Base-by-base conservation (phyloP, 2,329 filamentous ascomycete species). In the Curvularia hawaiiensis region DNA sequence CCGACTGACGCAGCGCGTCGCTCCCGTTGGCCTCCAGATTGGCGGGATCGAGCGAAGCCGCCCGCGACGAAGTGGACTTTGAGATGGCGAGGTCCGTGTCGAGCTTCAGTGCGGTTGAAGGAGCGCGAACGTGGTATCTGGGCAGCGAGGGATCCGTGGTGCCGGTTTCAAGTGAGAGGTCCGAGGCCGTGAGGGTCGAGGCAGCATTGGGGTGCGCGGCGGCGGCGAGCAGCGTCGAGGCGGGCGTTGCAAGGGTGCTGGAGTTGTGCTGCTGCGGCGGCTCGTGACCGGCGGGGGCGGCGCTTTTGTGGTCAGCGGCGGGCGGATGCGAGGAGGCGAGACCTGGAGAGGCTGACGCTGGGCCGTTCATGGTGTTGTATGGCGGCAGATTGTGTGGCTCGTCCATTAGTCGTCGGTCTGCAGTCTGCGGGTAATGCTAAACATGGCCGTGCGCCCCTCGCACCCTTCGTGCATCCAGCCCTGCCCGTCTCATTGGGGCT, bases 341-440 rank as follows among this genome's bases (percentile, higher is more conserved):
- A 56, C 47, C 50, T 67, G 61, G 31, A 46, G 62, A 58, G 54
- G 68, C 66, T 58, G 66, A 61, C 63, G 63, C 61, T 60, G 65
- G 64, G 63, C 49, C 70, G 56, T 68, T 70, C 72, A 74, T 73
- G 66, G 62, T 73, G 70, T 66, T 71, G 66, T 65, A 63, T 58
- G 59, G 67, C 65, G 56, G 69, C 63, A 60, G 59, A n/a, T 20
- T 28, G 43, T 41, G 49, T 56, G 54, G 48, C 48, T 52, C 43
- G 28, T 58, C 55, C 60, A 59, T 56, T 59, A 58, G 56, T 64
- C 60, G 48, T 56, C 49, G 43, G 49, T 56, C 54, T 56, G 44
- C 49, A 44, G 56, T 58, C 56, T 60, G 60, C 53, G 52, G 56
- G 50, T 50, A 56, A 51, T 58, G 56, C 61, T 52, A 56, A 54